Evolutionary conservation across 768 basidiomycete species (phyloP), one percentile per base, ranked within the genome.

Genomic region (Leccinum barrowsii): DNA sequence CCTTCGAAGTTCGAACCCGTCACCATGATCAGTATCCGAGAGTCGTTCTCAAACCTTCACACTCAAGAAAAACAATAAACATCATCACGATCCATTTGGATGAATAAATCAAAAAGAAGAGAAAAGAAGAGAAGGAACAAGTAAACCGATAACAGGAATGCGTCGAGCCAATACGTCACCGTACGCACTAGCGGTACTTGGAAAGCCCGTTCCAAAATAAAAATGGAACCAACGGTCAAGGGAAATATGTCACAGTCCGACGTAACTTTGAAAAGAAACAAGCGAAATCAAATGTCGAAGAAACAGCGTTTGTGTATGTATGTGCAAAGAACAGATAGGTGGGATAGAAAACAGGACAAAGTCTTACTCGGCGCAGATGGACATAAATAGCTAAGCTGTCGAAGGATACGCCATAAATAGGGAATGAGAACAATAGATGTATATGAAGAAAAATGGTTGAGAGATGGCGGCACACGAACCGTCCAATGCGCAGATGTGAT

Each of bases 361-460:
- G n/a, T n/a, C 40, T 40, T 32, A 52, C 48, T 62, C 21, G 70
- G 70, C 70, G 66, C 55, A 70, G 67, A 63, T 61, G 64, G 64
- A 68, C 70, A 65, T 72, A 73, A 62, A 73, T 72, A 73, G 47
- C 50, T 54, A 12, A 24, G 21, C 40, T 50, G 64, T 58, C 72
- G 12, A 64, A 59, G 68, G 60, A 68, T 72, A 71, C 70, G 68
- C 68, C 65, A 59, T 66, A 72, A 72, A 72, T 70, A 63, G 46
- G 54, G 59, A 59, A 59, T 46, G 28, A 13, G 17, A 64, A 40
- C 40, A 24, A 58, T 57, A 61, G 46, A 63, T 72, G 26, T 58
- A 61, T 53, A 24, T 13, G 46, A 21, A 46, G 50, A 48, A 50
- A 52, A 62, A 65, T 55, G 42, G 11, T 62, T 37, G 60, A 7